Conservation (phyloP, 1,284 basidiomycete species). For the Apiotrichum sp. region DNA sequence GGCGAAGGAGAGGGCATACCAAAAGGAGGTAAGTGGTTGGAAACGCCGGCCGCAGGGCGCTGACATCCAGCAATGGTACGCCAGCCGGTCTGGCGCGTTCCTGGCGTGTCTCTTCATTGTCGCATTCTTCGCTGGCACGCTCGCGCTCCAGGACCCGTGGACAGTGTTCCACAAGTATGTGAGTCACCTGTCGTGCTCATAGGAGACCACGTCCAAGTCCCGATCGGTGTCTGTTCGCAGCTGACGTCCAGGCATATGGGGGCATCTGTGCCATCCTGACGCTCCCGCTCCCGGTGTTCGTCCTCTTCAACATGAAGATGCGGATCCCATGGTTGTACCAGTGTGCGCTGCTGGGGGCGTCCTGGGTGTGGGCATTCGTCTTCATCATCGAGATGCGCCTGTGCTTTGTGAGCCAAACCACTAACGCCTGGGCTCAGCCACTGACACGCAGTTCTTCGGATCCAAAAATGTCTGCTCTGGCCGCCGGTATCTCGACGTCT, state of each 20-base stretch:
- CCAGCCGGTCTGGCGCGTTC: background rate
- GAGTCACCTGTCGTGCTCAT: conserved; percentile 35
- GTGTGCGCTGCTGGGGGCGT: conserved; percentile 30
- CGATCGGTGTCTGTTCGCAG: background rate
- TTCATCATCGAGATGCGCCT: conserved; percentile 35
- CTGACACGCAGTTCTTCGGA: background rate
- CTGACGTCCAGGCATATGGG: conserved; percentile 26
- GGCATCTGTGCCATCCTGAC: conserved; percentile 35
- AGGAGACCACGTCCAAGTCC: background rate
- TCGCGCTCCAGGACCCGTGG: background rate
- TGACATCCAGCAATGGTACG: conserved; percentile 2
- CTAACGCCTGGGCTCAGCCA: background rate
- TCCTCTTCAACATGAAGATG: conserved; percentile 28
- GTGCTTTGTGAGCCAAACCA: background rate
- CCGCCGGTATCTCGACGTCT: conserved; percentile 5
- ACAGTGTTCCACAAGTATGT: conserved; percentile 8
- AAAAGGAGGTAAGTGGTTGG: conserved; percentile 27
- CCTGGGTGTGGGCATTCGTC: conserved; percentile 35
- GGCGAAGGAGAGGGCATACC: conserved; percentile 38
- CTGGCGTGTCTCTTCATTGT: background rate
- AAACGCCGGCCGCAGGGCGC: background rate
- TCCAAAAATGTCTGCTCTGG: background rate
- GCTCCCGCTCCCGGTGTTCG: conserved; percentile 33
- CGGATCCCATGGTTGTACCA: conserved; percentile 30
- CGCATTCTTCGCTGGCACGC: background rate